Conservation (phyloP, 805 yeast genomes). For the Myxozyma neotropica region DNA sequence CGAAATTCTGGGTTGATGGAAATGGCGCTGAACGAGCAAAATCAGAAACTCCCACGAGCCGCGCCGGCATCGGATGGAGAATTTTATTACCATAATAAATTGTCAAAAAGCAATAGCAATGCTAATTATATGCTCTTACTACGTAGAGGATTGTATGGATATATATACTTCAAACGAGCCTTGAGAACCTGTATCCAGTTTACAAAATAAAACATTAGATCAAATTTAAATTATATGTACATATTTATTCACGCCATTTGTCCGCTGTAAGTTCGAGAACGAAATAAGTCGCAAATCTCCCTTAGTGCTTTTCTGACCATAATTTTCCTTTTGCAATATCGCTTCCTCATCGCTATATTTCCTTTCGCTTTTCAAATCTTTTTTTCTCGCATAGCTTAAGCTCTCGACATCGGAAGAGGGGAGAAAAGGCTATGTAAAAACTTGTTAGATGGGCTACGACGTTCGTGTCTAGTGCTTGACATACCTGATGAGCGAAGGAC, state of each 20-base stretch:
- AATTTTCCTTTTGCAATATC: too few species aligned
- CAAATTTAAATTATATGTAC: not conserved
- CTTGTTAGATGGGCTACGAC: slow-evolving; percentile 1
- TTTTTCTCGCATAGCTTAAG: not conserved
- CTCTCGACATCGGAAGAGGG: slow-evolving; percentile 36
- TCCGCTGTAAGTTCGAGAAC: too few species aligned
- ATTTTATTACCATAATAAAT: not conserved
- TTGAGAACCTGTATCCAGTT: too few species aligned
- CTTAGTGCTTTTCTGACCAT: too few species aligned
- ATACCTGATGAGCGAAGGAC: slow-evolving; percentile 73
- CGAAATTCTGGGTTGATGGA: too few species aligned
- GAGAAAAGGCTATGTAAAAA: slow-evolving; percentile 20
- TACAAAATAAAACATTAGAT: too few species aligned
- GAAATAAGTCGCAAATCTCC: too few species aligned
- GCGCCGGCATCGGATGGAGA: not conserved
- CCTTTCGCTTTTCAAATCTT: not conserved
- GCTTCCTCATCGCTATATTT: too few species aligned
- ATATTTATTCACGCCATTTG: too few species aligned
- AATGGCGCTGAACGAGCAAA: not conserved
- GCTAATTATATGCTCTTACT: not conserved
- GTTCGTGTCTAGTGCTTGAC: too few species aligned
- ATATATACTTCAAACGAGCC: too few species aligned
- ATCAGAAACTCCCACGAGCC: not conserved
- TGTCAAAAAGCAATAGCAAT: not conserved
- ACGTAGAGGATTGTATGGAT: too few species aligned